These are phyloP conservation scores for Fomitopsis serialis DNA, from an alignment of 768 basidiomycete genomes.

Conservation along the genomic window DNA sequence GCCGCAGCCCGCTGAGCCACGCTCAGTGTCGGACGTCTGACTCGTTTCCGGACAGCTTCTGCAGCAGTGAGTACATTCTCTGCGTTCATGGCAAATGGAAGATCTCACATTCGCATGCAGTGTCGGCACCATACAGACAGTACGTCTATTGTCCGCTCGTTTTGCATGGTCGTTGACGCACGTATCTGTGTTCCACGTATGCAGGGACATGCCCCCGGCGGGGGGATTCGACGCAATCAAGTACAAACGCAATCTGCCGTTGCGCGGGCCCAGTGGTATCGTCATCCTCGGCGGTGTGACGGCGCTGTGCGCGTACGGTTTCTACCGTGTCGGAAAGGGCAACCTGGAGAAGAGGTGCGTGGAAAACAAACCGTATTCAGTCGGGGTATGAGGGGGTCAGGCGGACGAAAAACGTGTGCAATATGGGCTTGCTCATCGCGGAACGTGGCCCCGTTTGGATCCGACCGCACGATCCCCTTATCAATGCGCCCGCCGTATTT, in stretches of 20 bases:
- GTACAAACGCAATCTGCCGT: conserved; percentile 94
- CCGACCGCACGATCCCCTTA: conserved; percentile 54
- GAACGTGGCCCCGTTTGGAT: conserved; percentile 67
- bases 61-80: neutral
- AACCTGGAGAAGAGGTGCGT: conserved; percentile 91
- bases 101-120: conserved; percentile 25
- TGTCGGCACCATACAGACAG: conserved; percentile 63
- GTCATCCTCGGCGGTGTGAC: conserved; percentile 84
- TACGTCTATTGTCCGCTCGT: conserved; percentile 30
- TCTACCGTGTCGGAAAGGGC: conserved; percentile 86
- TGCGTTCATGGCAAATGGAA: conserved; percentile 1
- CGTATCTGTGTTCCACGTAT: conserved; percentile 7
- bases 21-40: neutral
- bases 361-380: conserved; percentile 11
- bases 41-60: conserved; percentile 3
- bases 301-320: conserved; percentile 83
- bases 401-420: conserved; percentile 66
- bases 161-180: conserved; percentile 4
- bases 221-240: conserved; percentile 91
- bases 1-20: neutral
- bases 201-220: conserved; percentile 91
- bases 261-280: conserved; percentile 80
- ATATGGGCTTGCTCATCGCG: conserved; percentile 51
- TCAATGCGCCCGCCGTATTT: conserved; percentile 27
- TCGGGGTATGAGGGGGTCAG: conserved; percentile 36